These are phyloP conservation scores for Neophaeococcomyces mojaviensis DNA, from an alignment of 2,329 filamentous ascomycete species.

Conservation along the genomic window DNA sequence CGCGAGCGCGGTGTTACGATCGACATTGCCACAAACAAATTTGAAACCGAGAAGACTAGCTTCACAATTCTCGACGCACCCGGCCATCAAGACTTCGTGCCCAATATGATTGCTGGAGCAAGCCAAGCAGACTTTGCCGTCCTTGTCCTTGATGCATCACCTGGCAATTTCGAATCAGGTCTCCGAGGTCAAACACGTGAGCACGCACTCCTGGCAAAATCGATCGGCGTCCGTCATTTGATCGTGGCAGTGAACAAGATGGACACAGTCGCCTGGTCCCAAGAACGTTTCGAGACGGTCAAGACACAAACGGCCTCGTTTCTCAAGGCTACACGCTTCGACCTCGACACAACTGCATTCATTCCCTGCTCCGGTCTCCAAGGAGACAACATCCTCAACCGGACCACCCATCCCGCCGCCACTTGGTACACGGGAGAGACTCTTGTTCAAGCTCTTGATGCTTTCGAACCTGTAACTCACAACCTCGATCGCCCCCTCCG, in stretches of 20 bases:
- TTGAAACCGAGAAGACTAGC: slow-evolving; percentile 75
- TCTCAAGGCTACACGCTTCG: slow-evolving; percentile 72
- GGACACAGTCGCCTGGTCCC: slow-evolving; percentile 75
- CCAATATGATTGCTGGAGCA: slow-evolving; percentile 97
- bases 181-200: slow-evolving; percentile 90
- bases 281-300: slow-evolving; percentile 78
- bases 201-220: slow-evolving; percentile 80
- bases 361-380: slow-evolving; percentile 83
- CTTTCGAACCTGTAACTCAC: slow-evolving; percentile 64
- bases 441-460: slow-evolving; percentile 75
- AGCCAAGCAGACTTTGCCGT: slow-evolving; percentile 95
- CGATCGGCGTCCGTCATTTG: slow-evolving; percentile 79
- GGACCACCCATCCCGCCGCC: slow-evolving; percentile 39
- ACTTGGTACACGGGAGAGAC: slow-evolving; percentile 77
- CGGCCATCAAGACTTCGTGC: slow-evolving; percentile 90
- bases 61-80: slow-evolving; percentile 96
- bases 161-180: slow-evolving; percentile 87
- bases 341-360: slow-evolving; percentile 71
- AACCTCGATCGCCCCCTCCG: slow-evolving; percentile 72
- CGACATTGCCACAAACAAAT: slow-evolving; percentile 90
- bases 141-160: slow-evolving; percentile 83
- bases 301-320: slow-evolving; percentile 75
- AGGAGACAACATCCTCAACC: slow-evolving; percentile 70
- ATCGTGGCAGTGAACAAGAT: slow-evolving; percentile 95
- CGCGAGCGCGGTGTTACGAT: slow-evolving; percentile 87